Evolutionary conservation across 768 basidiomycete species (phyloP).

Genomic region (Neoboletus magnificus): DNA sequence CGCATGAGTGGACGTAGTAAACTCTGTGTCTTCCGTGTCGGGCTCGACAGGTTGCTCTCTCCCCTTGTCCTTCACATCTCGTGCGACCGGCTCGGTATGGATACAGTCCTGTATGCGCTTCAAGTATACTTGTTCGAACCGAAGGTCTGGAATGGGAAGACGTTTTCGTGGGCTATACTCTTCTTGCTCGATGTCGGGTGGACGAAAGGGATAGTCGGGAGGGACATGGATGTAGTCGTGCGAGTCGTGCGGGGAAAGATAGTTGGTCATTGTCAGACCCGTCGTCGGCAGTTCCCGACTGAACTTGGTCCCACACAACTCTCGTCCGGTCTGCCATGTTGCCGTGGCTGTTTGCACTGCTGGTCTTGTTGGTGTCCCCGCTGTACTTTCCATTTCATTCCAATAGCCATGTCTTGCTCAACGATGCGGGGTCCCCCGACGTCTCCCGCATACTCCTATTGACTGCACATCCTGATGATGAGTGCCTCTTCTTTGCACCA

Average conservation of each 20-base stretch:
- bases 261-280: slow-evolving; percentile 22
- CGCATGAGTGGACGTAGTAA: slow-evolving; percentile 25
- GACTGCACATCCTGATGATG: slow-evolving; percentile 94
- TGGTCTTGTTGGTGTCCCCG: slow-evolving; percentile 19
- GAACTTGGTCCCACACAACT: not conserved
- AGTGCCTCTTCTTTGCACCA: slow-evolving; percentile 91
- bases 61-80: slow-evolving; percentile 29
- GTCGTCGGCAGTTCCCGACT: slow-evolving; percentile 21
- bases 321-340: slow-evolving; percentile 4
- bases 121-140: slow-evolving; percentile 72
- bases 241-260: slow-evolving; percentile 5
- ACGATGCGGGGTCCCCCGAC: not conserved
- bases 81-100: slow-evolving; percentile 34
- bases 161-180: slow-evolving; percentile 29
- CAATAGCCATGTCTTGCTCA: slow-evolving; percentile 22
- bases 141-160: slow-evolving; percentile 70
- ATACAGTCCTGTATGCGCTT: slow-evolving; percentile 55
- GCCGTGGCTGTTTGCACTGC: slow-evolving; percentile 14
- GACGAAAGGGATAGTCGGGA: slow-evolving; percentile 18
- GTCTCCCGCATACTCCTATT: slow-evolving; percentile 52
- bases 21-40: slow-evolving; percentile 21
- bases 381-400: slow-evolving; percentile 26
- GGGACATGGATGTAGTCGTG: slow-evolving; percentile 16
- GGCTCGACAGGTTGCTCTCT: slow-evolving; percentile 21
- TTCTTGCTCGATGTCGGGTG: slow-evolving; percentile 13